Base-by-base conservation (phyloP, 1,284 basidiomycete species). In the Pholiota adiposa region DNA sequence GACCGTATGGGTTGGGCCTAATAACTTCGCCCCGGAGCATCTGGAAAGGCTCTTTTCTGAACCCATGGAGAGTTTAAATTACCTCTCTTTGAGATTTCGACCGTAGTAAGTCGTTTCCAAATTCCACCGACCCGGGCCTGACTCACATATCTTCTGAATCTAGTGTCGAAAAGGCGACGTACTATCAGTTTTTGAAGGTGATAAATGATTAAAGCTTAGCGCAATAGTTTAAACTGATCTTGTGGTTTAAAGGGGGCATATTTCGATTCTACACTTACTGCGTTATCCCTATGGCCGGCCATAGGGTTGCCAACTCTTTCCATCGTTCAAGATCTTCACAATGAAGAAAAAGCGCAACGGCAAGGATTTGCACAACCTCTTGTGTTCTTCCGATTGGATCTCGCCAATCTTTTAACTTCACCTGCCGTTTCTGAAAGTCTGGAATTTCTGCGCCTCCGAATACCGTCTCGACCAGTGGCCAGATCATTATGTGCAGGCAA, bases 291-390 rank as follows among this genome's bases (percentile, higher is more conserved):
- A 44, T 91, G 90, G 89, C 84, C 86, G 1, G 60, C 75, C 4
- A 69, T 70, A 2, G 61, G 67, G 5, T 71, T 89, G 1, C 73
- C 76, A 1, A 72, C 73, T 0, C 68, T 91, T 1, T 90, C 88
- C 1, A 82, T 91, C 50, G 76, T 88, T 9, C 89, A 92, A 71
- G 89, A 91, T 61, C 83, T 85, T 1, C 72, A 85, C 7, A 78
- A 81, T 38, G 68, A 76, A 65, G 69, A 58, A 63, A 53, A 61
- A 56, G 66, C 56, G 8, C 64, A 65, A 51, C 63, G 60, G 40
- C 70, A 70, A 48, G 53, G 74, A 63, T 92, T 92, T 60, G 89
- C 90, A 1, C 89, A 92, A 66, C 89, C 90, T 0, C 73, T 92
- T 52, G 88, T 90, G 4, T 91, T 92, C 75, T 89, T 89, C 69